These are phyloP conservation scores for Dryas alaskensis DNA, from an alignment of 306 rosid genomes.

Conservation along the genomic window DNA sequence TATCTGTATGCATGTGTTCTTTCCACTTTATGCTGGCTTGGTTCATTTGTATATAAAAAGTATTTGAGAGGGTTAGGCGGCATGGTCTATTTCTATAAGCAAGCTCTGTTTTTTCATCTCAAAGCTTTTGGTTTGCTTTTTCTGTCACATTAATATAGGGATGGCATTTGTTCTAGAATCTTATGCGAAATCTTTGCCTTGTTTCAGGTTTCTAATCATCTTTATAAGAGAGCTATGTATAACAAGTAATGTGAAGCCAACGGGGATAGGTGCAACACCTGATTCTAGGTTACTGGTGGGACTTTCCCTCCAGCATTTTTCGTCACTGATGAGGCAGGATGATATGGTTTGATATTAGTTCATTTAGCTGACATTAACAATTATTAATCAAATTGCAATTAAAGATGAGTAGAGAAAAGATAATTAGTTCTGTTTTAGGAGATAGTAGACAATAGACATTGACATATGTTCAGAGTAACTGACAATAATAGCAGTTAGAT, in stretches of 20 bases:
- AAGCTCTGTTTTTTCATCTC: neutral
- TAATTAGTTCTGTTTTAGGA: neutral
- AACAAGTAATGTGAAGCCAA: neutral
- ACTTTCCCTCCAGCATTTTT: neutral
- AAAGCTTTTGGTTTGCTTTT: neutral
- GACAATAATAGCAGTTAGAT: too few relatives aligned
- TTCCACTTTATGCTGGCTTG: neutral
- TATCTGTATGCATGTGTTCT: neutral
- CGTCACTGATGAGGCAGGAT: neutral
- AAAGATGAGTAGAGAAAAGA: neutral
- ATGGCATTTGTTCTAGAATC: neutral
- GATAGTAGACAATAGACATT: neutral
- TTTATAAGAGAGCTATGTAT: neutral
- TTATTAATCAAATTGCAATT: neutral
- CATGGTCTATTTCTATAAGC: neutral
- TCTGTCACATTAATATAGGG: neutral
- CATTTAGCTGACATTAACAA: neutral
- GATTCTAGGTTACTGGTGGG: neutral
- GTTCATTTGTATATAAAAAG: too few relatives aligned
- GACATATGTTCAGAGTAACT: too few relatives aligned
- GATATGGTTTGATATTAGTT: neutral
- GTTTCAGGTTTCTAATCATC: conserved; percentile 4
- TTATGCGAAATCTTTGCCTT: neutral
- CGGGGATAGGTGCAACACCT: neutral
- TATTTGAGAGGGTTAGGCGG: neutral